Percentiles rank a stretch among this genome's conserved stretches.
Conservation (phyloP, 306 rosid species). For the Erythrophleum fordii region DNA sequence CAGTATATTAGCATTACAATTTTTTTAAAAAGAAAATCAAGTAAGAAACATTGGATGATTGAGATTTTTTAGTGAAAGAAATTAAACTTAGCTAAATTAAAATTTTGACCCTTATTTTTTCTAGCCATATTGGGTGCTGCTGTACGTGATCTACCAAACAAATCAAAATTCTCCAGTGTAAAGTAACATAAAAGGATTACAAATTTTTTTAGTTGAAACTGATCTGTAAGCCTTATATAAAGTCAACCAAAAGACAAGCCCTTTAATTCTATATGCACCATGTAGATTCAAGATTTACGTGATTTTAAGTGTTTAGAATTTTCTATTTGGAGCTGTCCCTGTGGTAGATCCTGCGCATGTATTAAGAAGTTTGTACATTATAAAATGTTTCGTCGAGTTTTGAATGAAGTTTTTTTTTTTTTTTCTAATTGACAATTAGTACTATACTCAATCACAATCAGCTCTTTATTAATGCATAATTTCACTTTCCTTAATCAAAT, state of each 20-base stretch:
- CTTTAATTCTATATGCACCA: not conserved
- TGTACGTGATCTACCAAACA: not conserved
- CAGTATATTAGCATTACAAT: not conserved
- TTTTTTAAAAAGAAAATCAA: not conserved
- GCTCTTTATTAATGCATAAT: too few species aligned
- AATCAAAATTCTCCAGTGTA: not conserved
- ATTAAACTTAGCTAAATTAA: not conserved
- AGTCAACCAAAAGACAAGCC: not conserved
- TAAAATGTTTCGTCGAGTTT: too few species aligned
- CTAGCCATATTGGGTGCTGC: not conserved
- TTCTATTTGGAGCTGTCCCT: not conserved
- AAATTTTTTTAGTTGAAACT: not conserved
- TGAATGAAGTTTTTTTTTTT: too few species aligned
- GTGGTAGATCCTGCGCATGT: not conserved
- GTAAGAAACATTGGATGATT: not conserved
- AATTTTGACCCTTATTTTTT: constrained; percentile 17
- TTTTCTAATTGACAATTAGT: not conserved
- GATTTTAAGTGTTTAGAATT: not conserved
- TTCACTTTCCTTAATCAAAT: not conserved
- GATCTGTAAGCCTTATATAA: not conserved
- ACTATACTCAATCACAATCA: not conserved
- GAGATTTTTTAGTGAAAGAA: constrained; percentile 20
- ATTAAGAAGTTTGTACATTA: not conserved
- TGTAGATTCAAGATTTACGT: not conserved
- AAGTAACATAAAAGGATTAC: not conserved